Conservation (phyloP, 2,329 filamentous ascomycete species). For the Pseudopithomyces chartarum region DNA sequence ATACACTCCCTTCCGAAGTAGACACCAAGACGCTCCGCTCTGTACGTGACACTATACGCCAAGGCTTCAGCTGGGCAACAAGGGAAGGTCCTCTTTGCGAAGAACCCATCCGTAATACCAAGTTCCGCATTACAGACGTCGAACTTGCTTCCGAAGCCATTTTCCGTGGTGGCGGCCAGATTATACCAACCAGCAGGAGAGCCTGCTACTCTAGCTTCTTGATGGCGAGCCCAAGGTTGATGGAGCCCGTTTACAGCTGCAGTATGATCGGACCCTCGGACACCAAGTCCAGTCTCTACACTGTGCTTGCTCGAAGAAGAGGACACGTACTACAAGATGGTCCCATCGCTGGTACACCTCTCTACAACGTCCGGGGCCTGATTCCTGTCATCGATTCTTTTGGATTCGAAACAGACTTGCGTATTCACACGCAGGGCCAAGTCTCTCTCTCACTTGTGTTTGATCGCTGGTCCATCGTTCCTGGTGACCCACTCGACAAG, state of each 20-base stretch:
- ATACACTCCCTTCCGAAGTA: conserved; percentile 91
- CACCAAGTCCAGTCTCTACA: conserved; percentile 87
- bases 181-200: conserved; percentile 91
- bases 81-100: conserved; percentile 95
- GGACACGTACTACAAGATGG: conserved; percentile 95
- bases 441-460: conserved; percentile 91
- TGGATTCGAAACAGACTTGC: conserved; percentile 94
- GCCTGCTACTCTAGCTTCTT: conserved; percentile 96
- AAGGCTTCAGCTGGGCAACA: conserved; percentile 96
- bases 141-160: conserved; percentile 87
- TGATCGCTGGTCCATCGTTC: conserved; percentile 94
- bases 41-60: conserved; percentile 89
- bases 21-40: conserved; percentile 88
- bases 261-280: conserved; percentile 92
- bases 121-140: conserved; percentile 94
- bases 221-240: conserved; percentile 93
- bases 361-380: conserved; percentile 89
- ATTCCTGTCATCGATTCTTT: conserved; percentile 97
- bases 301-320: conserved; percentile 82
- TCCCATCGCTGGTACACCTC: conserved; percentile 88
- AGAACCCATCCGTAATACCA: conserved; percentile 98
- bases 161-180: conserved; percentile 92
- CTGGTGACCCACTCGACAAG: conserved; percentile 90
- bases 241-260: conserved; percentile 94
- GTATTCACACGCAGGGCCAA: conserved; percentile 93